Evolutionary conservation across 2,329 filamentous ascomycete genomes (phyloP), one percentile per base, ranked within the genome.

Genomic region (Trematosphaeria pertusa): DNA sequence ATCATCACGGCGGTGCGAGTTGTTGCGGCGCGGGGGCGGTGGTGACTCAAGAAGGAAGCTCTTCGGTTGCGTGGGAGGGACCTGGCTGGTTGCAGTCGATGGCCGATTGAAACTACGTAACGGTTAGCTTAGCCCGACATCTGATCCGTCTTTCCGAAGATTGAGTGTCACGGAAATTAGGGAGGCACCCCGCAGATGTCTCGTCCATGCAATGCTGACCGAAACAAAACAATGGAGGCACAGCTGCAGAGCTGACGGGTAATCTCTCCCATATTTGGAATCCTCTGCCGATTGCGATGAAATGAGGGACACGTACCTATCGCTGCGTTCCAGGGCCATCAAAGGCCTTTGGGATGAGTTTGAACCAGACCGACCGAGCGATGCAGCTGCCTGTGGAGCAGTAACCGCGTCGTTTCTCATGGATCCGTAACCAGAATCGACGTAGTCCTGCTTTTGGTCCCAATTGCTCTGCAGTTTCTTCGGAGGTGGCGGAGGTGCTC

Each of bases 1-100:
- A 37, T 52, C 53, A 34, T 65, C 55, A 19, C 67, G 66, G 31
- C 56, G 58, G 35, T 68, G 62, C 5, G 63, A 64, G 32, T 62
- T 59, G 30, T 61, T 59, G 9, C 56, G 55, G 7, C 54, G 53
- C 18, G 58, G 57, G 4, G 62, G 43, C 10, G 42, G 47, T 41
- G 42, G 43, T 4, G 48, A 56, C 19, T 67, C 51, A 18, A 67
- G 55, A 9, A 64, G 52, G 39, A 71, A 71, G 34, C 52, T 66
- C 33, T 52, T 54, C 19, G 44, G 52, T 30, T 41, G 43, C 33
- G 36, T 48, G 18, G 52, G 45, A 15, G 33, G 33, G 3, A 50
- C 41, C 12, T 34, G 46, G 37, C 40, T 52, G 24, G 38, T 46
- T 43, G 24, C 43, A 32, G 35, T 49, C 6, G 19, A 33, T 43